phyloP scores from a whole-genome alignment of 352 stramenopile genomes.

The Phytophthora hybrid region DNA sequence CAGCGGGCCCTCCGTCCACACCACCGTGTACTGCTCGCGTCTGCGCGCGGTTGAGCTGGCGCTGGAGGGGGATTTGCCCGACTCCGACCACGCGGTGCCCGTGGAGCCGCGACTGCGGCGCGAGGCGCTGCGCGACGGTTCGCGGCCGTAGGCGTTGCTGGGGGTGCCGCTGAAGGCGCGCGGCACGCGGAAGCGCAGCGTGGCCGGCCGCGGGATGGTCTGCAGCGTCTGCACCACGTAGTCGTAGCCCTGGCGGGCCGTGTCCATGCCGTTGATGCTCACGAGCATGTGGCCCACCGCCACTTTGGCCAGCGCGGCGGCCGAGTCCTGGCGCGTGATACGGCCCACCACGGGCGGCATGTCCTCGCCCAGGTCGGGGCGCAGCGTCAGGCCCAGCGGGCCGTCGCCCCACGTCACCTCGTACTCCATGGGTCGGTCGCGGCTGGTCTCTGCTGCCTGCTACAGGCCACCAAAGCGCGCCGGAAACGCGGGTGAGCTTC shows the following conservation, averaged over 20 bases:
- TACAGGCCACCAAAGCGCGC: background rate
- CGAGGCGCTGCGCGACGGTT: conserved; percentile 42
- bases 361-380: conserved; percentile 84
- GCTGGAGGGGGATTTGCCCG: conserved; percentile 37
- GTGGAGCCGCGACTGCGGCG: conserved; percentile 50
- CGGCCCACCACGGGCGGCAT: conserved; percentile 89
- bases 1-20: conserved; percentile 86
- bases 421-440: conserved; percentile 76
- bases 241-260: conserved; percentile 87
- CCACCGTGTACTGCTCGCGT: conserved; percentile 88
- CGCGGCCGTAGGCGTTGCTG: conserved; percentile 32
- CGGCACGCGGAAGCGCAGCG: conserved; percentile 85
- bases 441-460: background rate
- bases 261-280: conserved; percentile 90
- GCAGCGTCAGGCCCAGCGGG: conserved; percentile 82
- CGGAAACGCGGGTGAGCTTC: background rate
- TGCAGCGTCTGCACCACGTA: conserved; percentile 85
- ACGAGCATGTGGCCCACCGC: conserved; percentile 90
- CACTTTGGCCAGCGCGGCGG: conserved; percentile 80
- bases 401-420: conserved; percentile 88
- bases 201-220: conserved; percentile 82
- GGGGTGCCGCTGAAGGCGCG: conserved; percentile 46
- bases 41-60: conserved; percentile 38
- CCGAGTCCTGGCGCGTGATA: conserved; percentile 89
- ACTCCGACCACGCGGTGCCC: conserved; percentile 55